These are phyloP conservation scores for Phyllosticta citribraziliensis DNA, from an alignment of 2,329 filamentous ascomycete genomes.

Conservation along the genomic window DNA sequence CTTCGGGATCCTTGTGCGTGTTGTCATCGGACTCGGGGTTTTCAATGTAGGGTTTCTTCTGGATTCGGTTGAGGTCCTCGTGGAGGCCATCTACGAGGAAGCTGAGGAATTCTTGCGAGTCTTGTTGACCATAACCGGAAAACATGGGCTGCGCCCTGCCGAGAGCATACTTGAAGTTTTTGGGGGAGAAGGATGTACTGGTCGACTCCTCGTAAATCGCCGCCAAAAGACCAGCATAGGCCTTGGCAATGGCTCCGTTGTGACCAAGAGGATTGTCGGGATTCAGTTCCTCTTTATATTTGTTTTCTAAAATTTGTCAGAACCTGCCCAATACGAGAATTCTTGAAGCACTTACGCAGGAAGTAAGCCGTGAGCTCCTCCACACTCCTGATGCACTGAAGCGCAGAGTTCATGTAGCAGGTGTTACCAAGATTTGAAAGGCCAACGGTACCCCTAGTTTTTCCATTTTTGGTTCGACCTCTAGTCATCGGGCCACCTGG, in stretches of 20 bases:
- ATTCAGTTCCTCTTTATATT: conserved; percentile 75
- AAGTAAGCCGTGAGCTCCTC: conserved; percentile 93
- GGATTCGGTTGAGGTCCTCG: conserved; percentile 87
- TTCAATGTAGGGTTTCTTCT: conserved; percentile 94
- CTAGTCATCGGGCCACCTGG: conserved; percentile 54
- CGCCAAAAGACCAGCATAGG: conserved; percentile 66
- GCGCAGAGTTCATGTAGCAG: conserved; percentile 97
- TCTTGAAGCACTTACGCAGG: conserved; percentile 39
- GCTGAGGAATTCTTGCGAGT: conserved; percentile 93
- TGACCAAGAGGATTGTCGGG: conserved; percentile 75
- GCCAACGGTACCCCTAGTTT: conserved; percentile 67
- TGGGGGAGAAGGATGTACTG: conserved; percentile 61
- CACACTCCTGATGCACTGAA: conserved; percentile 89
- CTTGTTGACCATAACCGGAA: conserved; percentile 90
- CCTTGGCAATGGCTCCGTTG: conserved; percentile 73
- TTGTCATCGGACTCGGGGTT: conserved; percentile 97
- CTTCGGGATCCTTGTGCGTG: conserved; percentile 73
- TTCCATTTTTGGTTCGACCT: conserved; percentile 60
- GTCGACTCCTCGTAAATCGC: conserved; percentile 66
- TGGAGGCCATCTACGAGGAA: conserved; percentile 91
- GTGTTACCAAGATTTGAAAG: conserved; percentile 90
- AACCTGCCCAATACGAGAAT: conserved; percentile 5
- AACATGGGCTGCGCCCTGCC: conserved; percentile 77
- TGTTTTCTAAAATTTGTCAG: conserved; percentile 16
- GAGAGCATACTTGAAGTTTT: conserved; percentile 72